Conservation (phyloP, 2,329 filamentous ascomycete genomes). For the Fusarium anguioides region DNA sequence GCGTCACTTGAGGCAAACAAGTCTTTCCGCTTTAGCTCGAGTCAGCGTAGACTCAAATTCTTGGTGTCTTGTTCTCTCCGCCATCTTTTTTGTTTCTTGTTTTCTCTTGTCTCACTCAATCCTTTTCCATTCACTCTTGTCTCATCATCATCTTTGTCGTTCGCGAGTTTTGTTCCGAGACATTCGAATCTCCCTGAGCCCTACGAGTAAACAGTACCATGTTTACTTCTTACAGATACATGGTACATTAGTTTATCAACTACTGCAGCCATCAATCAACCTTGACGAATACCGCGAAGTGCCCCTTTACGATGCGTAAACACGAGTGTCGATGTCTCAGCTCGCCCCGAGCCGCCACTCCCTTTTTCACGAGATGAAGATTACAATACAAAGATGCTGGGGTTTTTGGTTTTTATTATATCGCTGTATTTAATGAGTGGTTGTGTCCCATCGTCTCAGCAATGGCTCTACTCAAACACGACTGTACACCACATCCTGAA, state of each 20-base stretch:
- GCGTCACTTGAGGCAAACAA: background rate
- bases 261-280: background rate
- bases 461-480: background rate
- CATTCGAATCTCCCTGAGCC: background rate
- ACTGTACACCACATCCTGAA: background rate
- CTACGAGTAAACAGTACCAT: background rate
- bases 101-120: constrained; percentile 14
- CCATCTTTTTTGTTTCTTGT: background rate
- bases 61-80: constrained; percentile 3
- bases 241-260: too few species aligned
- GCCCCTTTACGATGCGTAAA: constrained; percentile 10
- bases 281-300: background rate
- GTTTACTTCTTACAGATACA: too few species aligned
- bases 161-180: too few species aligned
- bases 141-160: background rate
- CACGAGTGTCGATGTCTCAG: background rate
- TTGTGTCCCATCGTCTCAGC: background rate
- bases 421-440: background rate
- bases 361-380: background rate
- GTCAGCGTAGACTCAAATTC: background rate
- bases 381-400: background rate
- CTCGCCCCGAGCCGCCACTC: background rate
- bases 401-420: background rate
- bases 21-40: background rate
- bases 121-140: background rate